Conservation (phyloP, 2,329 filamentous ascomycete genomes). For the Phyllachora maydis region DNA sequence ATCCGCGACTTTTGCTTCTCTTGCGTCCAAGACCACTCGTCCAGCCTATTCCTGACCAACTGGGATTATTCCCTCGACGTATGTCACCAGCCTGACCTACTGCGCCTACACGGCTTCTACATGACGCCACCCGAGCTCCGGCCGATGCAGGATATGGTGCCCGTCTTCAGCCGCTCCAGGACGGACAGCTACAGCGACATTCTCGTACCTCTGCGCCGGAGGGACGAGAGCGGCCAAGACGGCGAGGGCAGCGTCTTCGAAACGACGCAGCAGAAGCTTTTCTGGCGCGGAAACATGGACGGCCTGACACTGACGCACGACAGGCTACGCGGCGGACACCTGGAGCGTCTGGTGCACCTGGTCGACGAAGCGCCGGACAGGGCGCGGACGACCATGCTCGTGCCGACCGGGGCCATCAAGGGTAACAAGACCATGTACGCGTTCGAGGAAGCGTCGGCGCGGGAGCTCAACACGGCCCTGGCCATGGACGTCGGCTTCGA, state of each 20-base stretch:
- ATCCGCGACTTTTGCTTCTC: conserved; percentile 39
- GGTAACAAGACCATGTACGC: conserved; percentile 20
- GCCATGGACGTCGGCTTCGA: conserved; percentile 38
- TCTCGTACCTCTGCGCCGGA: conserved; percentile 40
- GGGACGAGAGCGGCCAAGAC: conserved; percentile 18
- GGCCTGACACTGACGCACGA: conserved; percentile 23
- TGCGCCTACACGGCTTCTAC: conserved; percentile 53
- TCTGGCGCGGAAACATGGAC: conserved; percentile 55
- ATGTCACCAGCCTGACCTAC: conserved; percentile 61
- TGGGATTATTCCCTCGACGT: conserved; percentile 45
- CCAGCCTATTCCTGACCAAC: conserved; percentile 42
- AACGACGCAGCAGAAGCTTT: conserved; percentile 42
- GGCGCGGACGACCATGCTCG: conserved; percentile 30
- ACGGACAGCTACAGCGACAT: conserved; percentile 57
- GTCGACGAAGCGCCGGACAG: conserved; percentile 40
- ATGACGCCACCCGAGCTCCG: conserved; percentile 40
- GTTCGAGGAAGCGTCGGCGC: conserved; percentile 31
- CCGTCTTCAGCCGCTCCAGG: conserved; percentile 59
- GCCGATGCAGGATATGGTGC: conserved; percentile 42
- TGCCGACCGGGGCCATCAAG: conserved; percentile 26
- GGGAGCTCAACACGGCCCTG: conserved; percentile 30
- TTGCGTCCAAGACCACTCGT: conserved; percentile 43
- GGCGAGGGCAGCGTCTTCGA: conserved; percentile 30
- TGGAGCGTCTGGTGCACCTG: conserved; percentile 52
- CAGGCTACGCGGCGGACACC: conserved; percentile 44